Evolutionary conservation across 352 stramenopile species (phyloP).

Genomic region (Lagenidium giganteum): DNA sequence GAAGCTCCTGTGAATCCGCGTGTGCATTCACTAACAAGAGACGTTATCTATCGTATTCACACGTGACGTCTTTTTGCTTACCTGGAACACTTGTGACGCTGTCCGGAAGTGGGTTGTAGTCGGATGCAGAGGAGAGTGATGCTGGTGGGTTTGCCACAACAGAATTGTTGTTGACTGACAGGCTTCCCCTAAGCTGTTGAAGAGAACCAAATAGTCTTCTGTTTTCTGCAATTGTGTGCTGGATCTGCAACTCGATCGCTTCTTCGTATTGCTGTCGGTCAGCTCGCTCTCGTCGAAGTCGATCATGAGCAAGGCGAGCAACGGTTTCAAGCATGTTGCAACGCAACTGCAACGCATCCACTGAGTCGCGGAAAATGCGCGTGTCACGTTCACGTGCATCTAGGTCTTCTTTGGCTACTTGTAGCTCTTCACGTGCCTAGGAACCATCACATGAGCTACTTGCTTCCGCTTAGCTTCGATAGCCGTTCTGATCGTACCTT

Average conservation of each 20-base stretch:
- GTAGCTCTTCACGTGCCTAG: no score
- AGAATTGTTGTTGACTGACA: constrained; percentile 9
- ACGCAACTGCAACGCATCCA: constrained; percentile 30
- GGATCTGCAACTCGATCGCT: constrained; percentile 35
- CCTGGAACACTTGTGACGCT: no score
- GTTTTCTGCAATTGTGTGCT: constrained; percentile 45
- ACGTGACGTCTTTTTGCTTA: no score
- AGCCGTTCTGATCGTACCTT: no score
- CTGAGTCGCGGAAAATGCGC: constrained; percentile 22
- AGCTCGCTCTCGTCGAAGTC: constrained; percentile 39
- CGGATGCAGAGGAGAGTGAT: no score
- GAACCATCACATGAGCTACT: no score
- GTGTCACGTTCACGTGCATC: constrained; percentile 31
- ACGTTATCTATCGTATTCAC: no score
- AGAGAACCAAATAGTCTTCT: constrained; percentile 30
- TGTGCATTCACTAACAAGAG: no score
- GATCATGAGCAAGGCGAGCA: constrained; percentile 48
- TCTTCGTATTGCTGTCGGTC: constrained; percentile 46
- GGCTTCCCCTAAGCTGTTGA: constrained; percentile 26
- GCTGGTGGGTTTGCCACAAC: no score
- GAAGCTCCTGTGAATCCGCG: constrained; percentile 2
- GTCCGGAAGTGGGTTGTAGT: no score
- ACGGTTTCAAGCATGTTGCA: constrained; percentile 58
- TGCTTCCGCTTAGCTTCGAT: no score
- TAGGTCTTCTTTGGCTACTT: no score